Base-by-base conservation (phyloP, 225 moss, liverwort and hornwort genomes). In the Bryoerythrophyllum caledonicum region DNA sequence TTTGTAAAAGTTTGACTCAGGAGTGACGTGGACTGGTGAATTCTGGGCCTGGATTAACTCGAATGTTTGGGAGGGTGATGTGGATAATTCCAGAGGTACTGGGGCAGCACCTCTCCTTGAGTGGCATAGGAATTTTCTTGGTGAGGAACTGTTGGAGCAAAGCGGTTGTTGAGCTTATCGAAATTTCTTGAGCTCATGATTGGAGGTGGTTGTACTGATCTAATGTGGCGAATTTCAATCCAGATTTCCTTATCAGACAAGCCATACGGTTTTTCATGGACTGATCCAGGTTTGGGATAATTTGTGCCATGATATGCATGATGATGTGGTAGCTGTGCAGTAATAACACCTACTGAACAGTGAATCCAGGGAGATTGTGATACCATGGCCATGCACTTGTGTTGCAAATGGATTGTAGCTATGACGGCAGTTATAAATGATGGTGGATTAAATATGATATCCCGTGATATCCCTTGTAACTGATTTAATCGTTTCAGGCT, bases 91-190 rank as follows among this genome's bases (percentile, higher is more conserved):
- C 12, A n/a, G 57, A 8, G 19, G 40, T 15, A 6, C 17, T 69
- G 15, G 38, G 54, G 54, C 21, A 23, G 54, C 21, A 14, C 3
- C 24, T 38, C 55, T 56, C 17, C 40, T 40, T 25, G 57, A 40
- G 19, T 70, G 40, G 37, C n/a, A n/a, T n/a, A n/a, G n/a, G 43
- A 27, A 71, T 27, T 72, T 43, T 60, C 60, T 72, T 44, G 13
- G n/a, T n/a, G 15, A 2, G 21, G 53, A 1, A 14, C 34, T 70
- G 70, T 25, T 38, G 55, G n/a, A n/a, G 7, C 13, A 27, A 60
- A 44, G 71, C 27, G 14, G 59, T 60, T 44, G 59, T 60, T 44
- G 73, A 77, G 48, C 68, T 74, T 78, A 78, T 82, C 78, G 62
- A 41, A n/a, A 55, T 68, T 77, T 68, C 44, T 34, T 14, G n/a